A percentile compares a stretch with the other conserved stretches of the same genome.
These are phyloP conservation scores for Sporothrix globosa DNA, from an alignment of 2,329 filamentous ascomycete species.

Conservation along the genomic window DNA sequence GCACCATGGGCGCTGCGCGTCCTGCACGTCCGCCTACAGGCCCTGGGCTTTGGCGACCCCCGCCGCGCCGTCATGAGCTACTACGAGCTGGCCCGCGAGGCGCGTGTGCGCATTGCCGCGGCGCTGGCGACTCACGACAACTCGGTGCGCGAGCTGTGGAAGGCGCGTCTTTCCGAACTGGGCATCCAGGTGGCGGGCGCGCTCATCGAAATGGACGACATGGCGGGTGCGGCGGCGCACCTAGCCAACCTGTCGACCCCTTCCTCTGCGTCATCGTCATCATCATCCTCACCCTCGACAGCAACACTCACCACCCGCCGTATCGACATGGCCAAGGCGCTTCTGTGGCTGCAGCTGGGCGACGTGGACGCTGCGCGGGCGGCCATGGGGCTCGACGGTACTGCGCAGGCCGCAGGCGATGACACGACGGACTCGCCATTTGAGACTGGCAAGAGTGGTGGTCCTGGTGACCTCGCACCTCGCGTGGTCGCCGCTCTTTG, in stretches of 20 bases:
- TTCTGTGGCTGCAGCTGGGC: slow-evolving; percentile 79
- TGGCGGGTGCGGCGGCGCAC: slow-evolving; percentile 76
- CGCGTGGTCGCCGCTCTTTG: slow-evolving; percentile 68
- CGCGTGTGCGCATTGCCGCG: slow-evolving; percentile 61
- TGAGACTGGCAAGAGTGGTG: slow-evolving; percentile 24
- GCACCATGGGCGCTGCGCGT: slow-evolving; percentile 88
- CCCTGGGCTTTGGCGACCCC: slow-evolving; percentile 81
- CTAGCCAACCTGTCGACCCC: slow-evolving; percentile 59
- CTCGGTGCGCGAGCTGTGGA: slow-evolving; percentile 69
- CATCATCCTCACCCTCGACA: slow-evolving; percentile 31
- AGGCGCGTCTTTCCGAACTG: slow-evolving; percentile 70
- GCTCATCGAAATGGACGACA: slow-evolving; percentile 83
- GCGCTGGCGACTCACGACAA: slow-evolving; percentile 52
- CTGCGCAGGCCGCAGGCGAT: neutral
- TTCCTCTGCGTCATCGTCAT: neutral
- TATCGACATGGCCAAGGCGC: slow-evolving; percentile 56
- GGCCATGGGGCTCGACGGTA: slow-evolving; percentile 48
- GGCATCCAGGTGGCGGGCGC: slow-evolving; percentile 69
- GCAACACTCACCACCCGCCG: slow-evolving; percentile 37
- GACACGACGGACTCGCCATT: neutral
- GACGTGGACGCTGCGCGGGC: slow-evolving; percentile 69
- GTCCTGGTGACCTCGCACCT: slow-evolving; percentile 44
- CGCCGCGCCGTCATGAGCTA: slow-evolving; percentile 85
- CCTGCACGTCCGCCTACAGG: slow-evolving; percentile 80
- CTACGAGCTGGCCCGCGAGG: slow-evolving; percentile 83